A percentile compares a stretch with the other conserved stretches of the same genome.
Conservation (phyloP, 2,329 filamentous ascomycete species). For the Tolypocladium guangdongense region DNA sequence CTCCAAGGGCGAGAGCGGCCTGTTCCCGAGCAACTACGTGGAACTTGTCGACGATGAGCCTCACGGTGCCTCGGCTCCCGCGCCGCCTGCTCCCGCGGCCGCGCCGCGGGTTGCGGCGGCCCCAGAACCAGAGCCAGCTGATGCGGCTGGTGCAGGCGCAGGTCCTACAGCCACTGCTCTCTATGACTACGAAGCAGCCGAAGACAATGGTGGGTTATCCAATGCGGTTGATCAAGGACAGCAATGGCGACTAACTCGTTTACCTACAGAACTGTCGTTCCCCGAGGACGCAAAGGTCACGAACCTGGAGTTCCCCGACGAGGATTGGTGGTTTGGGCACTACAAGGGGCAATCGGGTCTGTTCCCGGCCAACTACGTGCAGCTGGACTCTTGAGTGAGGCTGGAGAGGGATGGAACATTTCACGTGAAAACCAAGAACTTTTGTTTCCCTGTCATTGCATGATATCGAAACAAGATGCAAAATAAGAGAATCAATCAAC, state of each 20-base stretch:
- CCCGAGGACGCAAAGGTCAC: slow-evolving; percentile 78
- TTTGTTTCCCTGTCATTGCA: not conserved
- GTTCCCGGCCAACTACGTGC: slow-evolving; percentile 68
- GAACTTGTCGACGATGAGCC: slow-evolving; percentile 61
- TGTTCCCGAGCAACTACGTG: slow-evolving; percentile 97
- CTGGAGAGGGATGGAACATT: not conserved
- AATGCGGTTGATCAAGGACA: not conserved
- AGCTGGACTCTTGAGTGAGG: slow-evolving; percentile 32
- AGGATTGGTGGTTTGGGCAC: slow-evolving; percentile 96
- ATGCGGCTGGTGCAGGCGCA: slow-evolving; percentile 22
- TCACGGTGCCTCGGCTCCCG: slow-evolving; percentile 17
- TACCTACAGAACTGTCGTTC: slow-evolving; percentile 55
- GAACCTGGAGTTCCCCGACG: slow-evolving; percentile 86
- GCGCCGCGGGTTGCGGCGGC: slow-evolving; percentile 21
- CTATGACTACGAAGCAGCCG: slow-evolving; percentile 94
- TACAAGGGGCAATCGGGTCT: slow-evolving; percentile 71
- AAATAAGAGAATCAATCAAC: not conserved
- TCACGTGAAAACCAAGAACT: not conserved
- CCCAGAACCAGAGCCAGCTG: slow-evolving; percentile 20
- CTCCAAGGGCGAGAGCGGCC: slow-evolving; percentile 66
- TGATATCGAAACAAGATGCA: not conserved
- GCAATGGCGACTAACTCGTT: not conserved
- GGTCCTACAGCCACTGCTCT: slow-evolving; percentile 69
- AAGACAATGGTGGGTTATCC: slow-evolving; percentile 63
- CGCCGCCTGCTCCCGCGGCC: slow-evolving; percentile 21